Evolutionary conservation across 179 eudicot genomes (phyloP).

Genomic region (Beta macrorhiza): DNA sequence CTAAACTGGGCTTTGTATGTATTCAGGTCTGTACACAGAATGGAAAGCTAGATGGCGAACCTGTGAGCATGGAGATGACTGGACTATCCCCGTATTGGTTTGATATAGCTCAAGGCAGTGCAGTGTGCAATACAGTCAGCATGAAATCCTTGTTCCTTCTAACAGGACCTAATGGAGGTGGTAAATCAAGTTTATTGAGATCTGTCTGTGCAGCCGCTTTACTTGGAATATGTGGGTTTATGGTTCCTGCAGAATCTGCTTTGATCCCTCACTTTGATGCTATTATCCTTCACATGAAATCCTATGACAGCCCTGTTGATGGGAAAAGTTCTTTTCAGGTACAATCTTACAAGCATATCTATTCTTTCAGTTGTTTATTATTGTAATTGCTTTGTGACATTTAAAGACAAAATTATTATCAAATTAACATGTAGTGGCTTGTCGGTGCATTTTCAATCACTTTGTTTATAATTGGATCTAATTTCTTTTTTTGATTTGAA

Average conservation of each 20-base stretch:
- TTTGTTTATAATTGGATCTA: neutral
- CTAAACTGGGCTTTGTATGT: neutral
- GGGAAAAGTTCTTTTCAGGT: conserved; percentile 99
- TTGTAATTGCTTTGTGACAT: neutral
- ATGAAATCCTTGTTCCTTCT: conserved; percentile 88
- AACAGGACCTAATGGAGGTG: conserved; percentile 99
- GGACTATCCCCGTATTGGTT: conserved; percentile 95
- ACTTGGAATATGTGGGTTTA: conserved; percentile 92
- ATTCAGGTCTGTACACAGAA: conserved; percentile 44
- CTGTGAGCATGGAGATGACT: conserved; percentile 59
- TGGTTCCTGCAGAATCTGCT: conserved; percentile 98
- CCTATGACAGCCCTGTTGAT: conserved; percentile 98
- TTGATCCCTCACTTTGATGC: conserved; percentile 90
- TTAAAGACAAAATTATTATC: too few relatives aligned
- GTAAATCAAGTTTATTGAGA: conserved; percentile 92
- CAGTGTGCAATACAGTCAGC: conserved; percentile 66
- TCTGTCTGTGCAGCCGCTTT: conserved; percentile 93
- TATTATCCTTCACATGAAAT: conserved; percentile 91
- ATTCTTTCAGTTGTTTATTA: neutral
- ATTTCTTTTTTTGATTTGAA: neutral
- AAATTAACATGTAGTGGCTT: neutral
- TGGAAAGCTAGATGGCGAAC: conserved; percentile 30
- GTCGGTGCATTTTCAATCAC: neutral
- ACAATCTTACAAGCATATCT: neutral
- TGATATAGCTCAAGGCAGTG: conserved; percentile 80